A percentile compares a stretch with the other conserved stretches of the same genome.
Conservation (phyloP, 768 basidiomycete species). For the Mycena epipterygia region DNA sequence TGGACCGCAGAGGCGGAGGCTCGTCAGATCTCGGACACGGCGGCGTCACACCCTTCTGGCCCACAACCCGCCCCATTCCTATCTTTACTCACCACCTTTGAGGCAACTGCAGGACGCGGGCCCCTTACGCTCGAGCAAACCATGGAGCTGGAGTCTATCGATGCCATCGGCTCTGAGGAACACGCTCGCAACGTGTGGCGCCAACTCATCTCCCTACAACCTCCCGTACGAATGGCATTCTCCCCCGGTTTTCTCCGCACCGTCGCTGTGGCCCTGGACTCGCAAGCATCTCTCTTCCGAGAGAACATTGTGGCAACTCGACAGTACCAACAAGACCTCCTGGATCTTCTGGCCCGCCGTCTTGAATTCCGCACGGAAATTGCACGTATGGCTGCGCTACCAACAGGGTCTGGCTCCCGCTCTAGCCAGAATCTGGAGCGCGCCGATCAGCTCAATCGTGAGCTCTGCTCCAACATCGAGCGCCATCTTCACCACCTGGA, state of each 20-base stretch:
- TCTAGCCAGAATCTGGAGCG: background rate
- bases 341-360: too few relatives aligned
- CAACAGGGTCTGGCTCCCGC: background rate
- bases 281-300: background rate
- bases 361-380: too few relatives aligned
- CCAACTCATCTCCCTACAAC: background rate
- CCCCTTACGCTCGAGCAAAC: background rate
- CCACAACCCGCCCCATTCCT: background rate
- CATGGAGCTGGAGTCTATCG: background rate
- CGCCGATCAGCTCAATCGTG: background rate
- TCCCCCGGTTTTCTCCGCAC: background rate
- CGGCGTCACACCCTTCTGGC: background rate
- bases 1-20: background rate
- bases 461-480: background rate
- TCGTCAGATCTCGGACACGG: background rate
- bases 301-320: too few relatives aligned
- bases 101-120: background rate
- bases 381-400: background rate
- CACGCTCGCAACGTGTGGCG: background rate
- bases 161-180: background rate
- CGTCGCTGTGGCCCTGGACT: background rate
- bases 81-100: background rate
- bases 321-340: too few relatives aligned
- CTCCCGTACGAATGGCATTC: background rate
- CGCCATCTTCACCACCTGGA: background rate